A percentile compares a stretch with the other conserved stretches of the same genome.
phyloP scores from a whole-genome alignment of 2,329 filamentous ascomycete species.

The Fusarium nisikadoi region DNA sequence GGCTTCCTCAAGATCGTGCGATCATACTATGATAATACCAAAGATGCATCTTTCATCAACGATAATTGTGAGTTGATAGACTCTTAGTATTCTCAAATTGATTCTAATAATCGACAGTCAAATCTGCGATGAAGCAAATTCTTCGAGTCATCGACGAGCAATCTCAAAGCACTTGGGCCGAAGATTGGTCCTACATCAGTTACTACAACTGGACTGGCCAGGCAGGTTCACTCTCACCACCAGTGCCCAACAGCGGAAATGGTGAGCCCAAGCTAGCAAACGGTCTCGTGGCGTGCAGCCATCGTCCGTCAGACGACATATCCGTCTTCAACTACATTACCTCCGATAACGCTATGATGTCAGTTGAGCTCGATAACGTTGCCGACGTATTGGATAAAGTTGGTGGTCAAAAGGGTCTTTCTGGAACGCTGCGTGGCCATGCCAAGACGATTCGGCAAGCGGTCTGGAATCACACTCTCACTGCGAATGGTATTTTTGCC shows the following conservation, averaged over 20 bases:
- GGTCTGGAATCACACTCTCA: constrained; percentile 14
- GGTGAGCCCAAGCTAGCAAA: constrained; percentile 19
- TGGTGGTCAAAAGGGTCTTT: neutral
- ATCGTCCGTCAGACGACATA: constrained; percentile 20
- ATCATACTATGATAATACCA: constrained; percentile 18
- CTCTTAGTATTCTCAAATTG: accelerated
- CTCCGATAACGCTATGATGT: constrained; percentile 28
- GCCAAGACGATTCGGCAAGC: constrained; percentile 8
- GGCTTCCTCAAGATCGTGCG: constrained; percentile 24
- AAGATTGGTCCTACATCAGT: constrained; percentile 19
- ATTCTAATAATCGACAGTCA: neutral
- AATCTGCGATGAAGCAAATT: constrained; percentile 15
- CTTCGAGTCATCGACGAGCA: constrained; percentile 14
- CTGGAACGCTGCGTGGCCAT: neutral
- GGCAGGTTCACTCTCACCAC: constrained; percentile 14
- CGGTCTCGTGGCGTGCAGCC: constrained; percentile 14
- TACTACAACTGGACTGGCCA: constrained; percentile 29
- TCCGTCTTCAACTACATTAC: constrained; percentile 25
- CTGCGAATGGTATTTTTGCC: constrained; percentile 11
- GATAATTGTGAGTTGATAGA: neutral
- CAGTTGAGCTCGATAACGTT: constrained; percentile 14
- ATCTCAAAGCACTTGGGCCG: constrained; percentile 23
- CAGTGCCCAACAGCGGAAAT: constrained; percentile 17
- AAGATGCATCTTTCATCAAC: constrained; percentile 14
- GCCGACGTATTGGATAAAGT: constrained; percentile 8